Evolutionary conservation across 257 asterid species (phyloP).

Genomic region (Petunia axillaris): DNA sequence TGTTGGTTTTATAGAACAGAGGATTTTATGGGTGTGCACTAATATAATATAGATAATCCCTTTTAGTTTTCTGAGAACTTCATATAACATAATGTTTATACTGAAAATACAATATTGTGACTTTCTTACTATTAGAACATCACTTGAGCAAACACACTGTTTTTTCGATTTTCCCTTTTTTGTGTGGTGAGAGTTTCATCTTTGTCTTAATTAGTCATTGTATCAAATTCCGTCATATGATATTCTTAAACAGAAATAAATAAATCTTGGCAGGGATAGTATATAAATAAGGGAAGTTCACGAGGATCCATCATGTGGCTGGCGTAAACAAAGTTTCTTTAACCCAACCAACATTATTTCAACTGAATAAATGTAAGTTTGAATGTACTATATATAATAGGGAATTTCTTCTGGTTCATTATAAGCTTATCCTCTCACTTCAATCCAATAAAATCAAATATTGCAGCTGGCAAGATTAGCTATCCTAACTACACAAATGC

Average conservation of each 20-base stretch:
- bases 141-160: background rate
- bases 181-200: background rate
- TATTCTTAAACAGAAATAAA: background rate
- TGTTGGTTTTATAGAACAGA: background rate
- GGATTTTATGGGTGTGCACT: background rate
- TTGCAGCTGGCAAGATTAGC: background rate
- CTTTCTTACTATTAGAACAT: too few species aligned
- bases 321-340: slow-evolving; percentile 12
- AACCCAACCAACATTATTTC: background rate
- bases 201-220: too few species aligned
- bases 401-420: background rate
- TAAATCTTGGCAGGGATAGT: background rate
- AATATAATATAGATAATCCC: background rate
- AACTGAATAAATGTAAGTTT: slow-evolving; percentile 1
- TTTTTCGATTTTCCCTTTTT: background rate
- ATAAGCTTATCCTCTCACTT: background rate
- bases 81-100: too few species aligned
- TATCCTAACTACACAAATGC: background rate
- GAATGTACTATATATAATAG: background rate
- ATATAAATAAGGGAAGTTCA: background rate
- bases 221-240: background rate
- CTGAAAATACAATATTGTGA: background rate
- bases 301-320: background rate
- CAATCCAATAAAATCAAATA: background rate
- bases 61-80: background rate